A percentile compares a stretch with the other conserved stretches of the same genome.
phyloP scores from a whole-genome alignment of 2,329 filamentous ascomycete genomes.

The Aciculosporium take region DNA sequence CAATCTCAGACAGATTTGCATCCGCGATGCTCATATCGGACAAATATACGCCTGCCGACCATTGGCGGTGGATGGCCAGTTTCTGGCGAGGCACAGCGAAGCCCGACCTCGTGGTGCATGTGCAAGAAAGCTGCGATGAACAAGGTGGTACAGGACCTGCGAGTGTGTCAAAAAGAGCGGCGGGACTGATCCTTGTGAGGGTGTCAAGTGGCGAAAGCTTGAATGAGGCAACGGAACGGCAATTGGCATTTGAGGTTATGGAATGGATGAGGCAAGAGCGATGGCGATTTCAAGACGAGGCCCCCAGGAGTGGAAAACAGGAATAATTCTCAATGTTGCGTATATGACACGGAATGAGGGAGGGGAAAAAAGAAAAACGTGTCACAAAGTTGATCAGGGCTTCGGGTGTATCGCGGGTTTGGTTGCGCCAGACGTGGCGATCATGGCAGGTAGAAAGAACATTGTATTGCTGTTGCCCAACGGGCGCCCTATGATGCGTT shows the following conservation, averaged over 20 bases:
- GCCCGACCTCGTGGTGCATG: slow-evolving; percentile 64
- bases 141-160: slow-evolving; percentile 32
- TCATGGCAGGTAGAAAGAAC: neutral
- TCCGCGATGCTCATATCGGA: slow-evolving; percentile 61
- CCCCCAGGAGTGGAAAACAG: slow-evolving; percentile 10
- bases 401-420: too few relatives aligned
- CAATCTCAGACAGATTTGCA: slow-evolving; percentile 62
- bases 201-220: slow-evolving; percentile 30
- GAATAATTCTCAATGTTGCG: slow-evolving; percentile 2
- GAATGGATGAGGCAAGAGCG: slow-evolving; percentile 53
- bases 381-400: too few relatives aligned
- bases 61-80: slow-evolving; percentile 96
- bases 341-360: neutral
- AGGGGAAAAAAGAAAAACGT: too few relatives aligned
- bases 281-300: slow-evolving; percentile 26
- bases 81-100: slow-evolving; percentile 80
- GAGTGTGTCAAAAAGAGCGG: slow-evolving; percentile 38
- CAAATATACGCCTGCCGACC: slow-evolving; percentile 66
- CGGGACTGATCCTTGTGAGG: slow-evolving; percentile 40
- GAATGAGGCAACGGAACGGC: slow-evolving; percentile 55
- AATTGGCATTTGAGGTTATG: slow-evolving; percentile 74
- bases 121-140: slow-evolving; percentile 25
- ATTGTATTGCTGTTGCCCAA: too few relatives aligned
- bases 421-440: neutral
- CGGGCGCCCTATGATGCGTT: neutral